Conservation (phyloP, 108 stramenopile species). For the Cyclotella atomus region DNA sequence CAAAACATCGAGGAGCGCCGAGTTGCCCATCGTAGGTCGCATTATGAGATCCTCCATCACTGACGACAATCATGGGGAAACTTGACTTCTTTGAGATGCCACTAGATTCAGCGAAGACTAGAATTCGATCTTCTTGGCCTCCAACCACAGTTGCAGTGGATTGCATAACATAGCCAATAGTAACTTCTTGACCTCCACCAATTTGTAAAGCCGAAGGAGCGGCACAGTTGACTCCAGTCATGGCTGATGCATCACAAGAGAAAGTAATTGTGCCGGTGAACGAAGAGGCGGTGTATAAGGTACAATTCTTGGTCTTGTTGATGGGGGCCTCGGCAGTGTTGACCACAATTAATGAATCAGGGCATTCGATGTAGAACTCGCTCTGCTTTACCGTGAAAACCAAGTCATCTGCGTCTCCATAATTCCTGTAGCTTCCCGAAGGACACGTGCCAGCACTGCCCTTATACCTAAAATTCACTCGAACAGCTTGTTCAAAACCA, state of each 20-base stretch:
- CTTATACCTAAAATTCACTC: conserved; percentile 10
- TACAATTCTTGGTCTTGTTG: not conserved
- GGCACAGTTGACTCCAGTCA: not conserved
- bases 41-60: not conserved
- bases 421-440: not conserved
- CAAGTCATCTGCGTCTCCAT: conserved; percentile 6
- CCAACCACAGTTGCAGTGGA: not conserved
- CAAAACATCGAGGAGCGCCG: conserved; percentile 7
- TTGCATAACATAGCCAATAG: not conserved
- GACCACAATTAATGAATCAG: conserved; percentile 5
- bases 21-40: conserved; percentile 6
- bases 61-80: not conserved
- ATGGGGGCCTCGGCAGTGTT: not conserved
- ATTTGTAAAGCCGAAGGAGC: not conserved
- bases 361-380: not conserved
- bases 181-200: not conserved
- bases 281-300: not conserved
- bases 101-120: not conserved
- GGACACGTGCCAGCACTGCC: not conserved
- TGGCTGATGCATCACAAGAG: not conserved
- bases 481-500: conserved; percentile 3
- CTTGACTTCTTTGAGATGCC: not conserved
- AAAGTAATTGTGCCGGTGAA: not conserved
- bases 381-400: not conserved
- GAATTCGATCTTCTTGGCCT: not conserved